Conservation (phyloP, 164 flowering plant species). For the Aristolochia fimbriata region DNA sequence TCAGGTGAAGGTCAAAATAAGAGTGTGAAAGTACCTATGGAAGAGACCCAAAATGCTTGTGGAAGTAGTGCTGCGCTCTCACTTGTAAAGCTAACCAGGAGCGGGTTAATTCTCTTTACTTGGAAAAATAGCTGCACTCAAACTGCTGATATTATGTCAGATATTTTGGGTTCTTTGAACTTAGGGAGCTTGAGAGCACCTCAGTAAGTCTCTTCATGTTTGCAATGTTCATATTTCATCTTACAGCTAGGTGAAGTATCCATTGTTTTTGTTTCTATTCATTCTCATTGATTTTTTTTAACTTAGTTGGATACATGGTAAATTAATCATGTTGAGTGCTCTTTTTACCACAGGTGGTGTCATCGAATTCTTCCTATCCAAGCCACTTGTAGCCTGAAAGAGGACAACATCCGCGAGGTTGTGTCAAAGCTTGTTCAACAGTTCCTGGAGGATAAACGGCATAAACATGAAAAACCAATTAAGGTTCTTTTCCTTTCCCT, state of each 20-base stretch:
- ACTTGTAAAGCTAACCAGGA: constrained; percentile 73
- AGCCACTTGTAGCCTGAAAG: constrained; percentile 48
- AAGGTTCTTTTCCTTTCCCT: constrained; percentile 29
- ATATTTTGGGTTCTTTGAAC: constrained; percentile 37
- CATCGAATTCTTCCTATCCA: too few relatives aligned
- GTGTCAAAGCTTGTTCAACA: constrained; percentile 54
- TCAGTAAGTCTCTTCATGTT: constrained; percentile 35
- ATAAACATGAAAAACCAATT: constrained; percentile 29
- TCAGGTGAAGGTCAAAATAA: constrained; percentile 24
- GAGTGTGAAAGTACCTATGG: constrained; percentile 4
- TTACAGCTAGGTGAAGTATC: too few relatives aligned
- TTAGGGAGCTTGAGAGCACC: constrained; percentile 42
- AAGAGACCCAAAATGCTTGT: not conserved
- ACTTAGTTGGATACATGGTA: too few relatives aligned
- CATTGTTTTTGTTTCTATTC: too few relatives aligned
- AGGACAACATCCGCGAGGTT: constrained; percentile 35
- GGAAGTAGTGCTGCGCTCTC: constrained; percentile 31
- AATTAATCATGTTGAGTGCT: too few relatives aligned
- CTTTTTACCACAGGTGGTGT: constrained; percentile 48
- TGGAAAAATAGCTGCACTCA: constrained; percentile 22
- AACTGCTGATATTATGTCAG: constrained; percentile 36
- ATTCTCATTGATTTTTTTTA: too few relatives aligned
- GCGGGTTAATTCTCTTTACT: constrained; percentile 73
- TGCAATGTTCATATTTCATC: not conserved
- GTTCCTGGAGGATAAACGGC: constrained; percentile 29